These are phyloP conservation scores for Venturia effusa DNA, from an alignment of 2,329 filamentous ascomycete genomes.

Conservation along the genomic window DNA sequence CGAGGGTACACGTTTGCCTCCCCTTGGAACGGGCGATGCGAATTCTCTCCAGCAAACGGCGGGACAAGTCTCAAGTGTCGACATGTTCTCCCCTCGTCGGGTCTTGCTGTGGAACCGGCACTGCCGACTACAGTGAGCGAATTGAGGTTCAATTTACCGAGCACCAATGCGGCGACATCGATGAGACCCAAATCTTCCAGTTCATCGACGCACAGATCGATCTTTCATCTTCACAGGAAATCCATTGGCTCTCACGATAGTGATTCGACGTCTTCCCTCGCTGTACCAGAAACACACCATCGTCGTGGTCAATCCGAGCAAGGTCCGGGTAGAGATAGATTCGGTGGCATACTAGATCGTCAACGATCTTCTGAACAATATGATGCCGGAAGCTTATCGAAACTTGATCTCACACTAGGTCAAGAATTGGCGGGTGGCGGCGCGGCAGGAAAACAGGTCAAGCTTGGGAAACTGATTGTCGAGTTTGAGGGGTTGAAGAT, in stretches of 20 bases:
- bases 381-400: not conserved
- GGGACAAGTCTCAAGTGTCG: constrained; percentile 56
- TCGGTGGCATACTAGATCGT: not conserved
- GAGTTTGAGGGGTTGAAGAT: constrained; percentile 88
- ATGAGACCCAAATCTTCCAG: not conserved
- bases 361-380: not conserved
- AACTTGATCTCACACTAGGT: constrained; percentile 65
- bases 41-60: constrained; percentile 67
- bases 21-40: constrained; percentile 79
- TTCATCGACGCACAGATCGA: not conserved
- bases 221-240: not conserved
- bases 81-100: constrained; percentile 10
- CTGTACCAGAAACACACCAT: not conserved
- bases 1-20: constrained; percentile 64
- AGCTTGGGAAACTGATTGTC: constrained; percentile 86
- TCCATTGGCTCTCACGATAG: not conserved
- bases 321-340: not conserved
- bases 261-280: not conserved
- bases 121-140: constrained; percentile 54
- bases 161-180: constrained; percentile 21
- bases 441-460: constrained; percentile 73
- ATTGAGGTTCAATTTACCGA: constrained; percentile 79
- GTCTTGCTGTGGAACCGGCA: constrained; percentile 16
- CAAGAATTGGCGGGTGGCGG: constrained; percentile 79
- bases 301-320: not conserved